Conservation (phyloP, 1,139 yeast genomes). For the Kodamaea fungicola region DNA sequence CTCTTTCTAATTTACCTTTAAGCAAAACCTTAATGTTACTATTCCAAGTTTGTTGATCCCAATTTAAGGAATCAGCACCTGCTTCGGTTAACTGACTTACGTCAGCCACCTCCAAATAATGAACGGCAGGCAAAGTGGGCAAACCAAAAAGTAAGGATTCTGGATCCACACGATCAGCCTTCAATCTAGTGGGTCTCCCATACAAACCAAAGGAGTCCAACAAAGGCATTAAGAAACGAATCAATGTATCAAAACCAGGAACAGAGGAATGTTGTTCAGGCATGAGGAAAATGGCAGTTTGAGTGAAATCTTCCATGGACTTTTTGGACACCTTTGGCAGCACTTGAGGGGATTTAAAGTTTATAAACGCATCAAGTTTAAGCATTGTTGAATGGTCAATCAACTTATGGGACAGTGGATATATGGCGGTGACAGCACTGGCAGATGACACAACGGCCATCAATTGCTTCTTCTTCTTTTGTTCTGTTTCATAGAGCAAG, state of each 20-base stretch:
- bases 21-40: slow-evolving; percentile 59
- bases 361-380: slow-evolving; percentile 79
- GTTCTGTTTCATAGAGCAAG: slow-evolving; percentile 62
- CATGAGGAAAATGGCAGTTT: slow-evolving; percentile 86
- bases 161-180: slow-evolving; percentile 81
- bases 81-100: slow-evolving; percentile 13
- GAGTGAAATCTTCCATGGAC: slow-evolving; percentile 54
- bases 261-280: slow-evolving; percentile 93
- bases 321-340: slow-evolving; percentile 38
- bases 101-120: slow-evolving; percentile 56
- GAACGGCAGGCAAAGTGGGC: slow-evolving; percentile 86
- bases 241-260: slow-evolving; percentile 91
- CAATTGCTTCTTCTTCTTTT: slow-evolving; percentile 60
- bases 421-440: slow-evolving; percentile 80
- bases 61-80: slow-evolving; percentile 23
- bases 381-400: slow-evolving; percentile 86
- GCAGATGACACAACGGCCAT: slow-evolving; percentile 79
- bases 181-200: slow-evolving; percentile 86
- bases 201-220: slow-evolving; percentile 84
- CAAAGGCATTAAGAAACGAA: slow-evolving; percentile 80
- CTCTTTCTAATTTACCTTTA: slow-evolving; percentile 60
- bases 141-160: slow-evolving; percentile 82
- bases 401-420: slow-evolving; percentile 77
- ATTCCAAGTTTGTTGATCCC: slow-evolving; percentile 76
- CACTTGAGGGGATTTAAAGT: slow-evolving; percentile 48